Base-by-base conservation (phyloP, 2,329 filamentous ascomycete genomes). In the Colletotrichum ledebouriae region DNA sequence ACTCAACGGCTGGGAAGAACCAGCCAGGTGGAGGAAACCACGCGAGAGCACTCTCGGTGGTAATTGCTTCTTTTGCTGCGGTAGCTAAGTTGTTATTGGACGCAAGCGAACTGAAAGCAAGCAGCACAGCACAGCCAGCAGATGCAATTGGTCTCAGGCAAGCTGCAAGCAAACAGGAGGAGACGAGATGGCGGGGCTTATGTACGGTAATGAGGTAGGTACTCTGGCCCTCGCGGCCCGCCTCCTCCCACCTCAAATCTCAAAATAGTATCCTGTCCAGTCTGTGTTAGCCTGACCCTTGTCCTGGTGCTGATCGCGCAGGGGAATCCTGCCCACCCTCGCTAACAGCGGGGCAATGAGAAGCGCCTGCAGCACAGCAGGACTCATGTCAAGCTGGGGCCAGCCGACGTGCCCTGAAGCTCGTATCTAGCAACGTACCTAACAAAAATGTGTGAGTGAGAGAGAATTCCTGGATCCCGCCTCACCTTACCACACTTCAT, bases 231-330 rank as follows among this genome's bases (percentile, higher is more conserved):
- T 34, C 44, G 50, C 29, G 29, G 6, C 6, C 41, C 25, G 34
- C 52, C 42, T 56, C 25, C 37, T 29, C 33, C 34, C 55, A 46
- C 22, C 33, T 52, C 22, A 49, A 65, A 46, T 33, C 33, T 52
- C 22, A 49, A 65, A 68, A 67, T 63, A 58, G 61, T 33, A 49
- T 59, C 29, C 29, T 6, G 29, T 29, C 29, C 29, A 29, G 29
- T 29, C 34, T 41, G 52, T 53, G 46, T 63, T 59, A 53, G 46
- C 52, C 46, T 44, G 55, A 50, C 47, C 41, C 55, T 22, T 50
- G 64, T 47, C 63, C 63, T 25, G 39, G 61, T 59, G 65, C 41
- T 49, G 61, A 68, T 68, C 61, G 4, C 12, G 39, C 55, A 68
- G 53, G 20, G 49, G 47, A 53, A 49, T 34, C 20, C 37, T n/a